phyloP scores from a whole-genome alignment of 495 filamentous ascomycete genomes.

The Chaetomium cochliodes region DNA sequence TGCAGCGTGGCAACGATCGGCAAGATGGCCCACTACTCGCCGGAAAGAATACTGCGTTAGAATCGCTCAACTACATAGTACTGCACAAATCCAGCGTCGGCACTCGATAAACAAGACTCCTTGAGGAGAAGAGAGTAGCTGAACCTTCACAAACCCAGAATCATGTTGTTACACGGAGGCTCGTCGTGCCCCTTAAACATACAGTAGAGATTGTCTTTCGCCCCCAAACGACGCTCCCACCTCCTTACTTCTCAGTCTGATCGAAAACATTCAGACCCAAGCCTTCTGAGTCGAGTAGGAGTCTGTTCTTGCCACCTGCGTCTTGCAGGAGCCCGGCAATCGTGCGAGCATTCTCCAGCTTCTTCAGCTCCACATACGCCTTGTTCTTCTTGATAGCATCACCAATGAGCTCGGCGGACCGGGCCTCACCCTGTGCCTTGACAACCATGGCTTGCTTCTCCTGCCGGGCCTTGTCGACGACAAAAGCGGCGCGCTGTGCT shows the following conservation, averaged over 20 bases:
- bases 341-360: conserved; percentile 91
- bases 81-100: too few relatives aligned
- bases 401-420: conserved; percentile 95
- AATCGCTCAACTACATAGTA: too few relatives aligned
- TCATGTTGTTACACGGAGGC: conserved; percentile 24
- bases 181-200: conserved; percentile 35
- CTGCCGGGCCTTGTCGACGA: conserved; percentile 97
- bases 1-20: too few relatives aligned
- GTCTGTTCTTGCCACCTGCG: conserved; percentile 84
- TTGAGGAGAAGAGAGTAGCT: too few relatives aligned
- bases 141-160: not conserved
- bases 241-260: conserved; percentile 48
- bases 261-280: conserved; percentile 86
- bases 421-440: conserved; percentile 97
- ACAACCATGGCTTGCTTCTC: conserved; percentile 99
- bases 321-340: conserved; percentile 84
- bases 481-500: conserved; percentile 92
- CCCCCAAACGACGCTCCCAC: conserved; percentile 16
- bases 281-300: conserved; percentile 86
- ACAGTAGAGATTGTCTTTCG: conserved; percentile 47
- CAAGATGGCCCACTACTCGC: too few relatives aligned
- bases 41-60: too few relatives aligned
- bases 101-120: too few relatives aligned
- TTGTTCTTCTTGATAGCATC: conserved; percentile 99
- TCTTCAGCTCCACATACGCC: conserved; percentile 92